Percentiles rank a stretch among this genome's conserved stretches.
Conservation (phyloP, 768 basidiomycete genomes). For the Jaapia argillacea region DNA sequence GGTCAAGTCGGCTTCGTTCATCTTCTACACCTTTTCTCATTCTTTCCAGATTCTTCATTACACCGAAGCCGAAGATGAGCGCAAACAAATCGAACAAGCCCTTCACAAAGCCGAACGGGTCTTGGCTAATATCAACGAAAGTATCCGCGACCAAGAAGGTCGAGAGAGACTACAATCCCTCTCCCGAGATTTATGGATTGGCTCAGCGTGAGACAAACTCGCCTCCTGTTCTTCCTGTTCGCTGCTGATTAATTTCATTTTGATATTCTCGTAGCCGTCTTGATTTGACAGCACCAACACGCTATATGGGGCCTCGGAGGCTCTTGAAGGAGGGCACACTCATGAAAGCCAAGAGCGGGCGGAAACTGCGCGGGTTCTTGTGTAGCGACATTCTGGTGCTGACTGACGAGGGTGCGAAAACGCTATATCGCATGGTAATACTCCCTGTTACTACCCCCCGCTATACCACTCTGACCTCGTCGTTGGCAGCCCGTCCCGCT, state of each 20-base stretch:
- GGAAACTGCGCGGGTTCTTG: constrained; percentile 66
- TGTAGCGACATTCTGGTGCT: constrained; percentile 89
- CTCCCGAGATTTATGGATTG: constrained; percentile 80
- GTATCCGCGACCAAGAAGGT: constrained; percentile 78
- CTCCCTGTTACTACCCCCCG: not conserved
- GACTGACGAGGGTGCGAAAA: constrained; percentile 59
- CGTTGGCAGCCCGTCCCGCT: constrained; percentile 57
- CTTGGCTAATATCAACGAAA: constrained; percentile 78
- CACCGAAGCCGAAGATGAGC: constrained; percentile 61
- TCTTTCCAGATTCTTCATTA: constrained; percentile 59
- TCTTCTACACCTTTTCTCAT: not conserved
- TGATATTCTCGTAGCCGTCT: constrained; percentile 51
- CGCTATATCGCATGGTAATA: constrained; percentile 77
- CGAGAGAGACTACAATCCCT: constrained; percentile 63
- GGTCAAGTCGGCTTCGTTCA: constrained; percentile 20
- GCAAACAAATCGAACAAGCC: constrained; percentile 39
- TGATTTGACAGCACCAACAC: constrained; percentile 86
- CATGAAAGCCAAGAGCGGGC: constrained; percentile 75
- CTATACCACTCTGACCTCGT: not conserved
- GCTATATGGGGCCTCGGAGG: constrained; percentile 70
- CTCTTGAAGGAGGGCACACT: constrained; percentile 74
- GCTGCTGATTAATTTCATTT: not conserved
- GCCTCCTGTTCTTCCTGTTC: not conserved
- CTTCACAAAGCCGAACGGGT: constrained; percentile 62
- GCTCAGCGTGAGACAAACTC: constrained; percentile 53